Evolutionary conservation across 2,329 filamentous ascomycete genomes (phyloP).

Genomic region (Stachybotrys chlorohalonatus): DNA sequence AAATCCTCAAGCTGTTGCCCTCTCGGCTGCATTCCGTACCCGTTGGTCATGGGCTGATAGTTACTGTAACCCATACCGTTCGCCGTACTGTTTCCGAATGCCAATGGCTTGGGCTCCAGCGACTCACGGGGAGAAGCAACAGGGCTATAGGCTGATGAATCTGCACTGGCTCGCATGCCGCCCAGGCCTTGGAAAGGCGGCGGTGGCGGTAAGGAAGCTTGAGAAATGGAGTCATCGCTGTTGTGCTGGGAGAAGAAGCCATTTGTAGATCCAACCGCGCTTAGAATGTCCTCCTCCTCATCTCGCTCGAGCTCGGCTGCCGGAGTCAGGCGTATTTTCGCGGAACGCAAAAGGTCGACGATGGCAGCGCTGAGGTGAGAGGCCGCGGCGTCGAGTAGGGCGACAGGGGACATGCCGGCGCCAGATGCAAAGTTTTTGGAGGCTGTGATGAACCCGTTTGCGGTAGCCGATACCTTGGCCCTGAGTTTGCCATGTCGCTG

Average conservation of each 20-base stretch:
- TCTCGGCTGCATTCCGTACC: conserved; percentile 25
- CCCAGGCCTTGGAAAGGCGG: conserved; percentile 50
- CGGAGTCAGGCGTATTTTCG: conserved; percentile 74
- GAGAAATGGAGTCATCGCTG: conserved; percentile 14
- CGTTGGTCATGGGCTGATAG: conserved; percentile 23
- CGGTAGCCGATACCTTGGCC: conserved; percentile 77
- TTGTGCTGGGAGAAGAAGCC: conserved; percentile 53
- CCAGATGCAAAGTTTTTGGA: conserved; percentile 83
- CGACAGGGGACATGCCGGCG: conserved; percentile 83
- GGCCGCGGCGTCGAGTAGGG: conserved; percentile 83
- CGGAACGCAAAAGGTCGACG: conserved; percentile 73
- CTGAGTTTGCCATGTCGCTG: conserved; percentile 64
- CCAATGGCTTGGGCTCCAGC: conserved; percentile 28
- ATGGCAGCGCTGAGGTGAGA: conserved; percentile 81
- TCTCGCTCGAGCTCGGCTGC: conserved; percentile 62
- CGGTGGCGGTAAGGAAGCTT: conserved; percentile 37
- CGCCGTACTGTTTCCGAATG: conserved; percentile 17
- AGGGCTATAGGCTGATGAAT: conserved; percentile 69
- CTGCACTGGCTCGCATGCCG: conserved; percentile 49
- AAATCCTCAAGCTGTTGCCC: conserved; percentile 40
- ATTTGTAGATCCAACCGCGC: conserved; percentile 52
- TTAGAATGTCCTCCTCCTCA: conserved; percentile 59
- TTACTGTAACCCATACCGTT: conserved; percentile 29
- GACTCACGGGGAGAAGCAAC: conserved; percentile 59
- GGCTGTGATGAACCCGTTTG: conserved; percentile 92